Evolutionary conservation across 306 rosid species (phyloP).

Genomic region (Pueraria montana): DNA sequence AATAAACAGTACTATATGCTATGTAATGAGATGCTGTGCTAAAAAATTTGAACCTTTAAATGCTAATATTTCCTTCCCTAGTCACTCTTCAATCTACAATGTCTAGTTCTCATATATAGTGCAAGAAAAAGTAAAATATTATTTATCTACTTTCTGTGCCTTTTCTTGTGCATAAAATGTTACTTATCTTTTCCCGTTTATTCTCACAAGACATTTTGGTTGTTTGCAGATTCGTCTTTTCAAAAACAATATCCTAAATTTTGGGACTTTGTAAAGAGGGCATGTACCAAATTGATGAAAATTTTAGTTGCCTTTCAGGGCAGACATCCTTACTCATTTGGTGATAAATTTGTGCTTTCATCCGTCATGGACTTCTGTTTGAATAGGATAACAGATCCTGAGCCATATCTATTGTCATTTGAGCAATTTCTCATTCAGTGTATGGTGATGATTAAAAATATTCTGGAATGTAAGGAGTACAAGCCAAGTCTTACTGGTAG

Average conservation of each 20-base stretch:
- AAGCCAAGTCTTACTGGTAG: conserved; percentile 88
- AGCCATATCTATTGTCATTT: conserved; percentile 73
- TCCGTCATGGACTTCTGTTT: conserved; percentile 83
- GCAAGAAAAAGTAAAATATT: conserved; percentile 21
- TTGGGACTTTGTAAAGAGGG: conserved; percentile 85
- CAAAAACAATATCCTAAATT: conserved; percentile 75
- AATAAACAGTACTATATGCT: conserved; percentile 13
- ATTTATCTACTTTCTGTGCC: conserved; percentile 31
- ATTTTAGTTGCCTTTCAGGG: conserved; percentile 89
- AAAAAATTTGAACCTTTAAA: conserved; percentile 27
- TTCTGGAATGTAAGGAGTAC: conserved; percentile 96
- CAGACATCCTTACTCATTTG: conserved; percentile 92
- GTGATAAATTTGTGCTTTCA: conserved; percentile 88
- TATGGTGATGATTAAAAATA: conserved; percentile 91
- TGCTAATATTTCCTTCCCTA: not conserved
- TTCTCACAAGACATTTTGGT: conserved; percentile 39
- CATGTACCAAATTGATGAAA: conserved; percentile 89
- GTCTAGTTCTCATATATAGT: not conserved
- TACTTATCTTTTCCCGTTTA: conserved; percentile 39
- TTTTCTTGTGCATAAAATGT: conserved; percentile 29
- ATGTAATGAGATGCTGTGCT: conserved; percentile 11
- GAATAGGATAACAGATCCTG: conserved; percentile 89
- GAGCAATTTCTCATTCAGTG: conserved; percentile 96
- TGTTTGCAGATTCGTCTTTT: conserved; percentile 83
- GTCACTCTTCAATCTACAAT: not conserved